Conservation (phyloP, 2,329 filamentous ascomycete species). For the Aschersonia sp. region DNA sequence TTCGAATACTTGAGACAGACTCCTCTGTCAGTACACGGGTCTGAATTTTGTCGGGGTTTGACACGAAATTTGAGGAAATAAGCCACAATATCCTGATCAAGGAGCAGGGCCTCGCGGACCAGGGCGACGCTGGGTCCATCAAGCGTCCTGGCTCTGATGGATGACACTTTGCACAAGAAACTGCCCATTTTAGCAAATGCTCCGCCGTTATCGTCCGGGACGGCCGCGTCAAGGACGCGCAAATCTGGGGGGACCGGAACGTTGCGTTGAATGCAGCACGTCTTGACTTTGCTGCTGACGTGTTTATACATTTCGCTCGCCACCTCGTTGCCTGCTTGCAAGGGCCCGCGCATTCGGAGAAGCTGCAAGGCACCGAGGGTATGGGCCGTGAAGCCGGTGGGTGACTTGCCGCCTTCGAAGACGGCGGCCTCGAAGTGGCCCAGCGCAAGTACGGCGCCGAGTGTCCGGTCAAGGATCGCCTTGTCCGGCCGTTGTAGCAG, state of each 20-base stretch:
- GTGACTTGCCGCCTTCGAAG: conserved; percentile 9
- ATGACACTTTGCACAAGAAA: conserved; percentile 7
- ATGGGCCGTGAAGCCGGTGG: conserved; percentile 13
- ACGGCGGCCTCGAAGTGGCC: conserved; percentile 14
- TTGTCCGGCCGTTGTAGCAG: conserved; percentile 6
- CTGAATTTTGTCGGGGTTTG: conserved; percentile 2
- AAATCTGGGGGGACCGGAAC: conserved; percentile 9
- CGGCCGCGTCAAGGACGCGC: conserved; percentile 5
- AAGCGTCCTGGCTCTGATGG: conserved; percentile 5
- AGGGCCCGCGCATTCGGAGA: conserved; percentile 10
- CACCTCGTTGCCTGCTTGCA: conserved; percentile 8
- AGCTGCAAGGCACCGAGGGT: conserved; percentile 12
- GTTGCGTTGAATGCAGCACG: conserved; percentile 11
- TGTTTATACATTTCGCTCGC: conserved; percentile 10
- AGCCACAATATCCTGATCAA: conserved; percentile 7
- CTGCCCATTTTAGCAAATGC: conserved; percentile 4
- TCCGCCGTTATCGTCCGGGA: neutral
- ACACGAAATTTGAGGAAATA: neutral
- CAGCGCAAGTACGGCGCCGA: conserved; percentile 13
- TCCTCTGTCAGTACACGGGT: conserved; percentile 6
- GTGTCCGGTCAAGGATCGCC: conserved; percentile 11
- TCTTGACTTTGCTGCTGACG: conserved; percentile 13
- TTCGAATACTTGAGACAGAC: conserved; percentile 8
- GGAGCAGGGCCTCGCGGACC: conserved; percentile 7
- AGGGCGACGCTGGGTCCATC: conserved; percentile 1